These are phyloP conservation scores for Neocucurbitaria cava DNA, from an alignment of 2,329 filamentous ascomycete species.

Conservation along the genomic window DNA sequence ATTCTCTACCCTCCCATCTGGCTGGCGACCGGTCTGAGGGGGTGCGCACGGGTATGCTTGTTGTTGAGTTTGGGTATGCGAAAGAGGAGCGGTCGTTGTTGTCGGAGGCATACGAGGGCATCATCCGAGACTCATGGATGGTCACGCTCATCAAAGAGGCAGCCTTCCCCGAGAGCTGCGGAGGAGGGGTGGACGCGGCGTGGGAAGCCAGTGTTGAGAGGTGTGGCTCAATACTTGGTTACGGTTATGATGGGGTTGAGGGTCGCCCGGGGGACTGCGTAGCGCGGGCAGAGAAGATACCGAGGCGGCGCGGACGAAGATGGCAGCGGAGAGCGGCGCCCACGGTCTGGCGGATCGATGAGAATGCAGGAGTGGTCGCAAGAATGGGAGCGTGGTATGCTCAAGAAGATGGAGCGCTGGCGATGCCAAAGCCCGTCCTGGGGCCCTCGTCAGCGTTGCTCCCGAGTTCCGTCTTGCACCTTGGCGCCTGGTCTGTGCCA, in stretches of 20 bases:
- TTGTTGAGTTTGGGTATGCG: constrained; percentile 45
- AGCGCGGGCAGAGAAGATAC: constrained; percentile 10
- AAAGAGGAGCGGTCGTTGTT: constrained; percentile 43
- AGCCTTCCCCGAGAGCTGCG: constrained; percentile 34
- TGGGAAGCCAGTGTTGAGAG: constrained; percentile 33
- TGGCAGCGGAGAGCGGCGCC: constrained; percentile 1
- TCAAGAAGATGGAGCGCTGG: constrained; percentile 16
- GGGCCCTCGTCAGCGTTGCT: constrained; percentile 11
- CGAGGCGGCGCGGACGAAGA: constrained; percentile 3
- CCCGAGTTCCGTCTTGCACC: constrained; percentile 12
- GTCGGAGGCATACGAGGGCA: constrained; percentile 61
- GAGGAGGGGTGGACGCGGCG: constrained; percentile 32
- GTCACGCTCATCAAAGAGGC: constrained; percentile 41
- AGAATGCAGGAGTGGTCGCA: constrained; percentile 13
- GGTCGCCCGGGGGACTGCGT: constrained; percentile 18
- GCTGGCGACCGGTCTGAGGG: constrained; percentile 33
- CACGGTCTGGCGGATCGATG: constrained; percentile 2
- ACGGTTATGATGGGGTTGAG: background rate
- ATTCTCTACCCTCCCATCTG: constrained; percentile 28
- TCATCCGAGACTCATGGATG: constrained; percentile 49
- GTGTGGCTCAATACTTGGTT: constrained; percentile 20
- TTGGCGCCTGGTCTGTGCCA: constrained; percentile 20
- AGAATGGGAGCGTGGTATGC: constrained; percentile 22
- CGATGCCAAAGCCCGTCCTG: constrained; percentile 8
- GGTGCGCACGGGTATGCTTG: constrained; percentile 34